Evolutionary conservation across 345 rosid genomes (phyloP).

Genomic region (Mangifera indica): DNA sequence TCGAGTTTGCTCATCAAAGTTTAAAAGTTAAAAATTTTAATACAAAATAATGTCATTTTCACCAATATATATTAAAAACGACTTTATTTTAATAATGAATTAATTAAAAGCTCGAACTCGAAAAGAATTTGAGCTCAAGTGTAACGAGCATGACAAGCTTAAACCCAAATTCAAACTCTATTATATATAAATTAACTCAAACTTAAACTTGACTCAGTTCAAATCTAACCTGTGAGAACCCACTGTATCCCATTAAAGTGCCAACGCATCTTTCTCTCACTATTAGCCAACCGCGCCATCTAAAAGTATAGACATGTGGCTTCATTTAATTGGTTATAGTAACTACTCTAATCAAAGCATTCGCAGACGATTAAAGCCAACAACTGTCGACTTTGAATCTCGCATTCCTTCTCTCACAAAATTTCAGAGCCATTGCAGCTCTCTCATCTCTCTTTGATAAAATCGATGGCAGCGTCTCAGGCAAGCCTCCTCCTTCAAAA

Average conservation of each 20-base stretch:
- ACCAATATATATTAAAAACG: too few relatives aligned
- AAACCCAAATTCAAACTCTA: too few relatives aligned
- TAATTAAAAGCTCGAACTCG: too few relatives aligned
- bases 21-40: too few relatives aligned
- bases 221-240: neutral
- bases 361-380: neutral
- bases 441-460: constrained; percentile 13
- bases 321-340: accelerated
- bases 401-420: constrained; percentile 3
- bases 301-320: neutral
- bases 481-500: constrained; percentile 94
- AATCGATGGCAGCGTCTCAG: constrained; percentile 52
- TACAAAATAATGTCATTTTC: too few relatives aligned
- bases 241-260: neutral
- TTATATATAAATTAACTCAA: too few relatives aligned
- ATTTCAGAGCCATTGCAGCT: constrained; percentile 1
- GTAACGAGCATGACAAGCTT: too few relatives aligned
- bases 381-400: neutral
- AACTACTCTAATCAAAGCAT: neutral
- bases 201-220: too few relatives aligned
- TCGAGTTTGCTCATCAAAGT: too few relatives aligned
- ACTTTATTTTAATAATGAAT: too few relatives aligned
- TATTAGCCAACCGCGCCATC: neutral
- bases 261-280: neutral
- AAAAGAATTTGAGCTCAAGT: too few relatives aligned